Conservation (phyloP, 2,329 filamentous ascomycete genomes). For the Paracoccidioides brasiliensis region DNA sequence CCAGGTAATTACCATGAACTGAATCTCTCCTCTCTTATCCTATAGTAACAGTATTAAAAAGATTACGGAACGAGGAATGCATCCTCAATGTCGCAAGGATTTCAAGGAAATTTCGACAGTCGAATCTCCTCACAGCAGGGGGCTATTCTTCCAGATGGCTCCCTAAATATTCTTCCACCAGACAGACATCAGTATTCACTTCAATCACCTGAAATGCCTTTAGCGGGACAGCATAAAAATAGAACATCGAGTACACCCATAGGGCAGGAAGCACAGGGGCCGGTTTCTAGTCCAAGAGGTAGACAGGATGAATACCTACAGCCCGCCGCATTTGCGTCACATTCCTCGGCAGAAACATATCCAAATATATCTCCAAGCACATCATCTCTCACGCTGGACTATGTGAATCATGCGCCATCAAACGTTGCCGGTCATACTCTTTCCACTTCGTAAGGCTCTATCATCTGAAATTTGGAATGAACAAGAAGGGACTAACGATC, state of each 20-base stretch:
- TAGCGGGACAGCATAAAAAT: background rate
- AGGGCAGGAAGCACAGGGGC: background rate
- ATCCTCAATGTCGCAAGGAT: slow-evolving; percentile 1
- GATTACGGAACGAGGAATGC: slow-evolving; percentile 4
- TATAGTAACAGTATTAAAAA: background rate
- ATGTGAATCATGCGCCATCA: background rate
- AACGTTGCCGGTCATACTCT: background rate
- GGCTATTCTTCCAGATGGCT: slow-evolving; percentile 1
- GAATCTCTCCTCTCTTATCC: background rate
- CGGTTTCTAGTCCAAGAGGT: background rate
- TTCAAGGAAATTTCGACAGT: background rate
- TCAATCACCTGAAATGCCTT: background rate
- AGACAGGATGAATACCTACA: slow-evolving; percentile 1
- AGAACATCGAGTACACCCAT: background rate
- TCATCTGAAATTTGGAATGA: background rate
- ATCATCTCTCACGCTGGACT: background rate
- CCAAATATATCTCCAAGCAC: background rate
- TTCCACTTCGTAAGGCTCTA: background rate
- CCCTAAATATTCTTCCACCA: background rate
- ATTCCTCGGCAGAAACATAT: background rate
- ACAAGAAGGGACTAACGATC: background rate
- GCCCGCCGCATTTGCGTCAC: background rate
- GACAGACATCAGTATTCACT: background rate
- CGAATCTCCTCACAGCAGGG: slow-evolving; percentile 1
- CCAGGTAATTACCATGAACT: slow-evolving; percentile 3